Conservation (phyloP, 192 early-diverging fungal species). For the Coemansia sp. region DNA sequence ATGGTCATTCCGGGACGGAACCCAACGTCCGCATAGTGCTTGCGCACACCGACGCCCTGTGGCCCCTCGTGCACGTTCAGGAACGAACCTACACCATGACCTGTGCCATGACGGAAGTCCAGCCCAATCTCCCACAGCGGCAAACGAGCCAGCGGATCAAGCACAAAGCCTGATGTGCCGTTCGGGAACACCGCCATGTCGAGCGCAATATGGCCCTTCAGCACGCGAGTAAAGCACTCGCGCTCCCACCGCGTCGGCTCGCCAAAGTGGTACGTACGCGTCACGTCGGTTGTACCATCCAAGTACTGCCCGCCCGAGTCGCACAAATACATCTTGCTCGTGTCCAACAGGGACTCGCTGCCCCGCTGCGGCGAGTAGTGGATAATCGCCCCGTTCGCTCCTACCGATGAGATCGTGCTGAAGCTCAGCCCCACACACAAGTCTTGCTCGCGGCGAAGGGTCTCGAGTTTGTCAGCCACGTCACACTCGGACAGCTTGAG, state of each 20-base stretch:
- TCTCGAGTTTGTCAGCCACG: slow-evolving; percentile 81
- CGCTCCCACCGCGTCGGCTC: slow-evolving; percentile 80
- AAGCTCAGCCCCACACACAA: slow-evolving; percentile 94
- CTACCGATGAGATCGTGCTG: slow-evolving; percentile 93
- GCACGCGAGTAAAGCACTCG: slow-evolving; percentile 94
- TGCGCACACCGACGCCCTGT: slow-evolving; percentile 86
- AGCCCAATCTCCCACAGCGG: slow-evolving; percentile 91
- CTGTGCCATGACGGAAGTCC: slow-evolving; percentile 96
- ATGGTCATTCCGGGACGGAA: slow-evolving; percentile 92
- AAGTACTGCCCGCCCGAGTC: slow-evolving; percentile 96
- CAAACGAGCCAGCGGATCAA: slow-evolving; percentile 85
- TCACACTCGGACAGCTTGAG: slow-evolving; percentile 75
- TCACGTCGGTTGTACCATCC: slow-evolving; percentile 98
- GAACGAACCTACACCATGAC: slow-evolving; percentile 95
- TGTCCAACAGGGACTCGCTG: slow-evolving; percentile 71
- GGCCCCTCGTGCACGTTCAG: slow-evolving; percentile 96
- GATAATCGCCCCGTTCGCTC: slow-evolving; percentile 96
- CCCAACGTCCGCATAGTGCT: slow-evolving; percentile 70
- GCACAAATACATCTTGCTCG: slow-evolving; percentile 82
- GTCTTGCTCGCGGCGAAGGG: slow-evolving; percentile 70
- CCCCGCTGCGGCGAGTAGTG: slow-evolving; percentile 92
- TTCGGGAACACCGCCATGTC: slow-evolving; percentile 86
- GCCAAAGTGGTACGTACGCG: slow-evolving; percentile 90
- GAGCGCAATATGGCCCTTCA: slow-evolving; percentile 96
- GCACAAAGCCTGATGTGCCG: slow-evolving; percentile 82